Evolutionary conservation across 2,329 filamentous ascomycete species (phyloP).

Genomic region (Lecanosticta acicola): DNA sequence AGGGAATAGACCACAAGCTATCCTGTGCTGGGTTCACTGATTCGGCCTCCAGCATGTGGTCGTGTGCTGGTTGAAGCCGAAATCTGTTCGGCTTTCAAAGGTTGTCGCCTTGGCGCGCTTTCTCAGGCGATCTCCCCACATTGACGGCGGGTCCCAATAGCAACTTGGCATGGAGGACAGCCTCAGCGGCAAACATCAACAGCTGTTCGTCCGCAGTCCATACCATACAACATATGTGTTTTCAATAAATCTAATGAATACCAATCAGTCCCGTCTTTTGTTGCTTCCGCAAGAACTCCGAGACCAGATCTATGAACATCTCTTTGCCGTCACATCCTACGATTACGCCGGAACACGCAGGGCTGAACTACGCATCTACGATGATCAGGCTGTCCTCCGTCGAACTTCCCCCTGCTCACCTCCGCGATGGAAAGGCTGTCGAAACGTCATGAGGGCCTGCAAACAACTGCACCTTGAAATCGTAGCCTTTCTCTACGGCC

Average conservation of each 20-base stretch:
- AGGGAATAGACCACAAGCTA: constrained; percentile 6
- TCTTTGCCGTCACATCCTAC: constrained; percentile 1
- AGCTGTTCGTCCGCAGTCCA: no score
- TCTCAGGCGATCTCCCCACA: background rate
- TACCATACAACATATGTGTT: background rate
- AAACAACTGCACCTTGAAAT: constrained; percentile 2
- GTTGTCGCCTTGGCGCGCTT: background rate
- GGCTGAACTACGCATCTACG: constrained; percentile 3
- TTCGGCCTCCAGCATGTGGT: constrained; percentile 10
- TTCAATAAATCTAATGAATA: background rate
- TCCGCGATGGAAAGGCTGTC: constrained; percentile 7
- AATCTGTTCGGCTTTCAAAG: background rate
- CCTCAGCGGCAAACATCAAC: no score
- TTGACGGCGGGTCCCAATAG: background rate
- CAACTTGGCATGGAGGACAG: no score
- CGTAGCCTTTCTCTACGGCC: constrained; percentile 2
- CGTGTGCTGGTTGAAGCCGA: background rate
- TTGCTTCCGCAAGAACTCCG: constrained; percentile 1
- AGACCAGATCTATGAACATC: constrained; percentile 1
- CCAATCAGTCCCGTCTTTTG: background rate
- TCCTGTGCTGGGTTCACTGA: constrained; percentile 7
- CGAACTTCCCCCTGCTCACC: constrained; percentile 1
- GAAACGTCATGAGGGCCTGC: constrained; percentile 5
- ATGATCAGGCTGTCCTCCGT: constrained; percentile 3
- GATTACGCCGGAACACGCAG: constrained; percentile 1